A percentile compares a stretch with the other conserved stretches of the same genome.
Conservation (phyloP, 2,329 filamentous ascomycete species). For the Trichoderma afroharzianum region DNA sequence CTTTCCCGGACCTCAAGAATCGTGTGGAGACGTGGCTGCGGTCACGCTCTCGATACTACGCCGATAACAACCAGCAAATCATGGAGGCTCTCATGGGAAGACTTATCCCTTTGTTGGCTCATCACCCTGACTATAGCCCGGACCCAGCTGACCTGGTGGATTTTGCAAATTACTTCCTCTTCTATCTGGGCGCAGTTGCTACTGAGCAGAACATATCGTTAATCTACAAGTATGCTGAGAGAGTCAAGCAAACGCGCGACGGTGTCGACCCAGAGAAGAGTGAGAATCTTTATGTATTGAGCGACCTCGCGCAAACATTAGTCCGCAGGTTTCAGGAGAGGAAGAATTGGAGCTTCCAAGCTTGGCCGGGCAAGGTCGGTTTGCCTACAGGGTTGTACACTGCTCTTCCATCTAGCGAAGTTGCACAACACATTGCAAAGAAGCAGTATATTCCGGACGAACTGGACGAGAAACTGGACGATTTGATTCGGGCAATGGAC, state of each 20-base stretch:
- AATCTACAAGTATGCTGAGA: slow-evolving; percentile 88
- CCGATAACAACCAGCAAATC: slow-evolving; percentile 54
- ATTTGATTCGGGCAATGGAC: slow-evolving; percentile 60
- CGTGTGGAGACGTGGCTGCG: slow-evolving; percentile 85
- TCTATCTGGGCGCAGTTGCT: slow-evolving; percentile 79
- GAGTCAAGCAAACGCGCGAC: slow-evolving; percentile 86
- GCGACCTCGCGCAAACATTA: slow-evolving; percentile 78
- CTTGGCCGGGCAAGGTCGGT: slow-evolving; percentile 75
- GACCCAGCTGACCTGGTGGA: slow-evolving; percentile 68
- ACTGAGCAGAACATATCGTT: slow-evolving; percentile 83
- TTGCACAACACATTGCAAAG: slow-evolving; percentile 80
- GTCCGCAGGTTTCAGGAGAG: slow-evolving; percentile 83
- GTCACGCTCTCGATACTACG: slow-evolving; percentile 68
- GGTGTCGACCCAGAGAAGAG: slow-evolving; percentile 65
- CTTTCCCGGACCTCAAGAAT: slow-evolving; percentile 66
- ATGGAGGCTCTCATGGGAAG: slow-evolving; percentile 81
- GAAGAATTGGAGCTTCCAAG: slow-evolving; percentile 80
- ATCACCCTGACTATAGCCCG: slow-evolving; percentile 83
- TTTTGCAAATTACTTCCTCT: slow-evolving; percentile 84
- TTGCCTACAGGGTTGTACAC: slow-evolving; percentile 77
- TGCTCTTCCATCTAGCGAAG: slow-evolving; percentile 68
- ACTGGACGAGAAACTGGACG: slow-evolving; percentile 71
- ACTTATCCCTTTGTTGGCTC: slow-evolving; percentile 81
- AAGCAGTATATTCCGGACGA: slow-evolving; percentile 80
- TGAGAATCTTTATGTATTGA: slow-evolving; percentile 78